Evolutionary conservation across 2,329 filamentous ascomycete genomes (phyloP), one percentile per base, ranked within the genome.

Genomic region (Grosmannia serpens): DNA sequence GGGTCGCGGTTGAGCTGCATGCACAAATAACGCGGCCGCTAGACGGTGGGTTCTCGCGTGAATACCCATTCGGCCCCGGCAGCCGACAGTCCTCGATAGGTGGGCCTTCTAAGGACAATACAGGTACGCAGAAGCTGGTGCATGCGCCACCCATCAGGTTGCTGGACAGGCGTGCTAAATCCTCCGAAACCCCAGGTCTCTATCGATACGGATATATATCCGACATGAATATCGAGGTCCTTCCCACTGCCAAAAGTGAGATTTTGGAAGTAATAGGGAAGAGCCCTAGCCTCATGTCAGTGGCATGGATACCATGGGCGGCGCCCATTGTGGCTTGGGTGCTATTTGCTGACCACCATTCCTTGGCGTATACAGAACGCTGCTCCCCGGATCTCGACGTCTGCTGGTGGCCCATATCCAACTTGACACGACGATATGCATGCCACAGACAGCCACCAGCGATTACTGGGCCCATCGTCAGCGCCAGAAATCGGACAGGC

Each of bases 331-430:
- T 57, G 35, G 41, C 35, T 24, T 47, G 35, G 7, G 2, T 6
- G 22, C 26, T 57, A 53, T 26, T 24, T 35, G 22, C 17, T 53
- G n/a, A 44, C 20, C 8, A 44, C 8, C 5, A 33, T 33, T 10
- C 31, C 5, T 33, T 33, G 38, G 38, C 38, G 15, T 49, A 9
- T 49, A 15, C 47, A 68, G 63, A 20, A 68, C 64, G 1, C 57
- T 70, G 11, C 60, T 67, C 44, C 65, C 72, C 0, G 75, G 75
- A 13, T 77, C 77, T 22, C 75, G 70, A 15, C 63, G 77, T 11
- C 70, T 83, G 2, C 64, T 81, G 31, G 66, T 84, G n/a, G 77
- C 73, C 15, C 74, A 79, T 51, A 63, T 81, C 4, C 67, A 67
- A 6, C 67, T 79, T 13, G 64, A 70, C 52, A 62, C 65, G 5